phyloP scores from a whole-genome alignment of 495 filamentous ascomycete species.

The Lasiosphaeris hirsuta region DNA sequence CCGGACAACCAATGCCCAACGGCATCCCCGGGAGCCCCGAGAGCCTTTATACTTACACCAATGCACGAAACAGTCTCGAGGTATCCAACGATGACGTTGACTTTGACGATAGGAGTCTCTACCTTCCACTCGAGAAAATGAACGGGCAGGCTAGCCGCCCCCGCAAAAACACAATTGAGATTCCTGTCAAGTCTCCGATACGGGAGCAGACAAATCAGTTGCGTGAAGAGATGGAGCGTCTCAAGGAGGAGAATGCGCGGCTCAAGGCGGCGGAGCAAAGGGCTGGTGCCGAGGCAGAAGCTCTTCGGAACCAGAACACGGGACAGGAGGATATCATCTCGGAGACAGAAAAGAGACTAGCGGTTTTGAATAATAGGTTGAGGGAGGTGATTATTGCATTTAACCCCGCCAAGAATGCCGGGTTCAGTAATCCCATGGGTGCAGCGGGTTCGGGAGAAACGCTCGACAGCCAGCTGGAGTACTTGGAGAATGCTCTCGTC shows the following conservation, averaged over 20 bases:
- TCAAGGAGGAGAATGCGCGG: slow-evolving; percentile 36
- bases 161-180: slow-evolving; percentile 39
- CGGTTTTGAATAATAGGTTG: slow-evolving; percentile 67
- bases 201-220: slow-evolving; percentile 43
- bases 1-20: slow-evolving; percentile 37
- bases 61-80: slow-evolving; percentile 49
- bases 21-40: slow-evolving; percentile 65
- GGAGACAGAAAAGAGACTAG: slow-evolving; percentile 65
- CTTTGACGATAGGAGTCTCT: slow-evolving; percentile 80
- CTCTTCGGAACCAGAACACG: slow-evolving; percentile 26
- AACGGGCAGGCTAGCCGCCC: slow-evolving; percentile 43
- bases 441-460: slow-evolving; percentile 43
- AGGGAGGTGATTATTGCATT: slow-evolving; percentile 62
- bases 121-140: slow-evolving; percentile 64
- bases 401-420: slow-evolving; percentile 45
- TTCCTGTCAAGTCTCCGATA: slow-evolving; percentile 44
- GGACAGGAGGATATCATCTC: slow-evolving; percentile 43
- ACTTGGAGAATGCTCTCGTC: slow-evolving; percentile 36
- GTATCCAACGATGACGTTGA: slow-evolving; percentile 48
- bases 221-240: slow-evolving; percentile 36
- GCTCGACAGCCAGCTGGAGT: slow-evolving; percentile 39
- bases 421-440: slow-evolving; percentile 32
- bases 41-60: slow-evolving; percentile 60
- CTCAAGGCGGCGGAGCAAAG: slow-evolving; percentile 12
- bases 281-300: slow-evolving; percentile 18